phyloP scores from a whole-genome alignment of 768 basidiomycete species.

The Tylopilus sp. region DNA sequence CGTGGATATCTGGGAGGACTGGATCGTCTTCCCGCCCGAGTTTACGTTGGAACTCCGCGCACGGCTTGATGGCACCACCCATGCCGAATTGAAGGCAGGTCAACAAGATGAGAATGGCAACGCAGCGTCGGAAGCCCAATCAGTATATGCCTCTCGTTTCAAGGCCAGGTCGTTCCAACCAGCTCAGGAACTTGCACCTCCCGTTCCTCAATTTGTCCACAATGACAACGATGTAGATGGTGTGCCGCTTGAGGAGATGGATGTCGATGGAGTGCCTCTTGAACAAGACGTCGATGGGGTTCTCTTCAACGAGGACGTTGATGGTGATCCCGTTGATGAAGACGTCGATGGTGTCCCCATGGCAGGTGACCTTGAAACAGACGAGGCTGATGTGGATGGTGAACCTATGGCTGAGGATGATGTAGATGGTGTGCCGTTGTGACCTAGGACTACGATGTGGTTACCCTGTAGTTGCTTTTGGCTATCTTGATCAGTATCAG shows the following conservation, averaged over 20 bases:
- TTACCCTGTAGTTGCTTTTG: background rate
- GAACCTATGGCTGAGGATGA: slow-evolving; percentile 33
- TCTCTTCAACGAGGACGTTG: slow-evolving; percentile 30
- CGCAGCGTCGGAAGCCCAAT: slow-evolving; percentile 24
- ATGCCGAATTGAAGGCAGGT: slow-evolving; percentile 26
- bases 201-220: slow-evolving; percentile 25
- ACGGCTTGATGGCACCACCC: slow-evolving; percentile 64
- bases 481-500: background rate
- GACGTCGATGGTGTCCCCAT: slow-evolving; percentile 42
- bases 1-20: slow-evolving; percentile 96
- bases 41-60: slow-evolving; percentile 70
- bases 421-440: slow-evolving; percentile 39
- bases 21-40: slow-evolving; percentile 94
- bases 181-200: slow-evolving; percentile 43
- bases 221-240: slow-evolving; percentile 53
- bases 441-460: slow-evolving; percentile 2
- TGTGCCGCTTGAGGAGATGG: slow-evolving; percentile 46
- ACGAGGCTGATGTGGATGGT: slow-evolving; percentile 24
- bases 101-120: slow-evolving; percentile 24
- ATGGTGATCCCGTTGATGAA: slow-evolving; percentile 28
- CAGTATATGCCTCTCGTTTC: slow-evolving; percentile 57
- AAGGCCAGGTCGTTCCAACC: slow-evolving; percentile 77
- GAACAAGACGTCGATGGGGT: slow-evolving; percentile 39
- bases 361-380: slow-evolving; percentile 14
- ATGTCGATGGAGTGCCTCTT: slow-evolving; percentile 47